Base-by-base conservation (phyloP, 768 basidiomycete species). In the Coprinopsis strossmayeri region DNA sequence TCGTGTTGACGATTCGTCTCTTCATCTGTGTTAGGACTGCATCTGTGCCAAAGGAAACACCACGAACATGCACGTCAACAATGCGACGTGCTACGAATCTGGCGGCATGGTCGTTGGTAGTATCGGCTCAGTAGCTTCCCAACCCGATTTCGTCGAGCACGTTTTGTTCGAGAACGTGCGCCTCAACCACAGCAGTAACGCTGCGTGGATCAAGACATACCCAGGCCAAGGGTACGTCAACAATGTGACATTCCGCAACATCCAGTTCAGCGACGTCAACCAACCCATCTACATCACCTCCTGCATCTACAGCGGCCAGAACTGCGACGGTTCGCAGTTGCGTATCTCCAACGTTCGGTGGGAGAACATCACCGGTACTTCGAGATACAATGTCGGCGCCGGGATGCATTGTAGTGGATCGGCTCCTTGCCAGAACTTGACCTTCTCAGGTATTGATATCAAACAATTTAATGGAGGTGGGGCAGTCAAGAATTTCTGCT, bases 381-480 rank as follows among this genome's bases (percentile, higher is more conserved):
- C 42, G 23, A 50, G 49, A 43, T 50, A 50, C 30, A 50, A 50
- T 34, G 20, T 53, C 11, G 52, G 52, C 9, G 52, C 48, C 3
- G 52, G 32, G 13, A 49, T 53, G 5, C 52, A 53, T 45, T 53
- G 52, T 28, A 53, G 52, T 20, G 42, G 25, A 7, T 21, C 52
- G 17, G 24, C 48, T 3, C 52, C 52, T 13, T 53, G 52, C 32
- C 52, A 53, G 52, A 53, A 53, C 30, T 42, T 53, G 34, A 53
- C 52, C 20, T 53, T 53, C 43, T 37, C 25, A 11, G 32, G 32
- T 15, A 53, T 53, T 27, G 48, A 53, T 30, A 53, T 53, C 28
- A 49, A 42, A 44, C 41, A 53, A 46, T 44, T 49, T 21, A 49
- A 53, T 26, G 49, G 49, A 24, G 49, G 49, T 25, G 49, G 49